Conservation (phyloP, 108 stramenopile species). For the Schizochytrium sp. region DNA sequence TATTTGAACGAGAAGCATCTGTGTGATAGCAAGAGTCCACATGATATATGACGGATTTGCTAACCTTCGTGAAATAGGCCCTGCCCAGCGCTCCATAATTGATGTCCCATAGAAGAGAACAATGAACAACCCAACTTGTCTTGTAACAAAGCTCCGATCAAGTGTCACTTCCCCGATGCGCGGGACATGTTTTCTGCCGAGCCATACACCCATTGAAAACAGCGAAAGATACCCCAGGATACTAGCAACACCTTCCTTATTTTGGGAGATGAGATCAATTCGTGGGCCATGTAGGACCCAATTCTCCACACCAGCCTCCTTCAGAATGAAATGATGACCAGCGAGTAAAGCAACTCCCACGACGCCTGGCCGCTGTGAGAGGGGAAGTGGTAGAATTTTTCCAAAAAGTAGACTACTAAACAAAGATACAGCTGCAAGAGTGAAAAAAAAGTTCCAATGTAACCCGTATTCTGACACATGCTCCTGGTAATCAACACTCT, state of each 20-base stretch:
- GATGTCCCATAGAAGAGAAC: background rate
- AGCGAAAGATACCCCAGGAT: slow-evolving; percentile 82
- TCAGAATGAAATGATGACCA: slow-evolving; percentile 79
- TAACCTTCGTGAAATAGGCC: slow-evolving; percentile 27
- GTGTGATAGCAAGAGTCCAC: slow-evolving; percentile 9
- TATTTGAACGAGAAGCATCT: background rate
- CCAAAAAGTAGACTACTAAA: background rate
- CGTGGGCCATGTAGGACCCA: slow-evolving; percentile 82
- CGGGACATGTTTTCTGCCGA: background rate
- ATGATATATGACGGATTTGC: slow-evolving; percentile 4
- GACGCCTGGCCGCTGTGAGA: background rate
- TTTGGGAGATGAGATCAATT: slow-evolving; percentile 77
- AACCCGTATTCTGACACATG: slow-evolving; percentile 97
- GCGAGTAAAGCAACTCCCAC: slow-evolving; percentile 68
- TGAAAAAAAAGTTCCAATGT: slow-evolving; percentile 99
- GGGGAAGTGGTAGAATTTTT: background rate
- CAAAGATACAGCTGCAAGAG: slow-evolving; percentile 69
- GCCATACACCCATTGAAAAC: slow-evolving; percentile 64
- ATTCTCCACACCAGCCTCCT: slow-evolving; percentile 74
- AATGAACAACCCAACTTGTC: background rate
- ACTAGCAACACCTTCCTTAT: slow-evolving; percentile 89
- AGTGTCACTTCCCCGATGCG: background rate
- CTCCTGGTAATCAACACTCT: slow-evolving; percentile 68
- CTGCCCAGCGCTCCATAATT: background rate
- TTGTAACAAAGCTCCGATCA: background rate